Evolutionary conservation across 1,284 basidiomycete species (phyloP).

Genomic region (Ceratorhiza oryzae-sativae): DNA sequence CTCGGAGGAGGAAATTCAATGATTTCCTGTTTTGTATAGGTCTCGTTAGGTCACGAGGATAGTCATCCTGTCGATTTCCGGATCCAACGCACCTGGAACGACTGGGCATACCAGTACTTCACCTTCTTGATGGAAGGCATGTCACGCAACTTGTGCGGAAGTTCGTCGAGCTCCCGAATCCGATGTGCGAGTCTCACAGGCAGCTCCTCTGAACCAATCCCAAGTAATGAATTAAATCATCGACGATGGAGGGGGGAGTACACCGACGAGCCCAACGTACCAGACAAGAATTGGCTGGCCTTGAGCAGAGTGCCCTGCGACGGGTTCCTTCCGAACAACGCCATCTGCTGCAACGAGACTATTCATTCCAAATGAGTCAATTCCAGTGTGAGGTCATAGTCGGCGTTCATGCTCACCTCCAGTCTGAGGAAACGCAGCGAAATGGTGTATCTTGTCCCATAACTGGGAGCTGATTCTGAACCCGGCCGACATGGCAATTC

Average conservation of each 20-base stretch:
- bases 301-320: slow-evolving; percentile 87
- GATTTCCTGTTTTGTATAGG: slow-evolving; percentile 68
- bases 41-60: slow-evolving; percentile 18
- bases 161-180: slow-evolving; percentile 93
- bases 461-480: slow-evolving; percentile 81
- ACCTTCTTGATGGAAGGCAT: slow-evolving; percentile 96
- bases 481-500: slow-evolving; percentile 28
- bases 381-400: neutral
- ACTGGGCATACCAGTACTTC: slow-evolving; percentile 99
- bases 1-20: slow-evolving; percentile 81
- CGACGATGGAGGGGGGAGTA: neutral
- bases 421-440: slow-evolving; percentile 92
- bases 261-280: slow-evolving; percentile 52
- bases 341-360: slow-evolving; percentile 94
- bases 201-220: slow-evolving; percentile 90
- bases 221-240: slow-evolving; percentile 8
- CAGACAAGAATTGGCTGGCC: slow-evolving; percentile 83
- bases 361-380: slow-evolving; percentile 16
- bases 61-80: slow-evolving; percentile 2
- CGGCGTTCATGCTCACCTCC: slow-evolving; percentile 65
- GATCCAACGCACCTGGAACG: slow-evolving; percentile 79
- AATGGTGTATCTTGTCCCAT: slow-evolving; percentile 94
- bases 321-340: slow-evolving; percentile 85
- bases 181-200: slow-evolving; percentile 95
- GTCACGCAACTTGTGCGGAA: slow-evolving; percentile 89